Evolutionary conservation across 2,329 filamentous ascomycete species (phyloP), one percentile per base, ranked within the genome.

Genomic region (Aspergillus unguis): DNA sequence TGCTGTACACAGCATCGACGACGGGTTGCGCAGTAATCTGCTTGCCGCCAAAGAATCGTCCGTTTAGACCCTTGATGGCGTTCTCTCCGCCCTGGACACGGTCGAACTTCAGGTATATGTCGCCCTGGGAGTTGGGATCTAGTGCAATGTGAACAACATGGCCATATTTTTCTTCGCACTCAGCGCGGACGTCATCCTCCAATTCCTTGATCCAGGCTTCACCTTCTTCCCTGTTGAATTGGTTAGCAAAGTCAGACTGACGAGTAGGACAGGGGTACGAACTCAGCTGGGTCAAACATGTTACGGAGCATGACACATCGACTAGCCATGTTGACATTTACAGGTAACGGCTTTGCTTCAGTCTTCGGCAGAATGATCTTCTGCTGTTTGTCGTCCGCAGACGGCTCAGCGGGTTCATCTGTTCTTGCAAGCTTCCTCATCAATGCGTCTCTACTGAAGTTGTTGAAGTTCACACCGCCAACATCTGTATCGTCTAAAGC

Each of bases 61-160:
- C 94, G 74, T 99, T 97, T 58, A 99, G 84, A 68, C 94, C 94
- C 73, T 95, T 95, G 76, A 97, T 95, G 65, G 94, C 94, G 71
- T 96, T 97, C 75, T 96, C 90, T 70, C 92, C 92, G 64, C 92
- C 92, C 71, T 92, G 85, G 58, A 97, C 89, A 67, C 90, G 88
- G 75, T 96, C 91, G 77, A 99, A 99, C 75, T 99, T 99, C 72
- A 99, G 85, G 75, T 96, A 99, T 65, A 99, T 92, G 71, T 99
- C 94, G 75, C 94, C 94, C 73, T 88, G 85, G 44, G 91, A 94
- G 76, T 95, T 95, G 62, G 88, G 85, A 78, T 97, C 92, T 75
- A 96, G 83, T 64, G 91, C 84, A 75, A 97, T 95, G 84, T 99
- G 94, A 72, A 97, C 91, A 66, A 99, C 92, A 65, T 92, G 89